These are phyloP conservation scores for Ophiostoma perfectum DNA, from an alignment of 2,329 filamentous ascomycete species.

Conservation along the genomic window DNA sequence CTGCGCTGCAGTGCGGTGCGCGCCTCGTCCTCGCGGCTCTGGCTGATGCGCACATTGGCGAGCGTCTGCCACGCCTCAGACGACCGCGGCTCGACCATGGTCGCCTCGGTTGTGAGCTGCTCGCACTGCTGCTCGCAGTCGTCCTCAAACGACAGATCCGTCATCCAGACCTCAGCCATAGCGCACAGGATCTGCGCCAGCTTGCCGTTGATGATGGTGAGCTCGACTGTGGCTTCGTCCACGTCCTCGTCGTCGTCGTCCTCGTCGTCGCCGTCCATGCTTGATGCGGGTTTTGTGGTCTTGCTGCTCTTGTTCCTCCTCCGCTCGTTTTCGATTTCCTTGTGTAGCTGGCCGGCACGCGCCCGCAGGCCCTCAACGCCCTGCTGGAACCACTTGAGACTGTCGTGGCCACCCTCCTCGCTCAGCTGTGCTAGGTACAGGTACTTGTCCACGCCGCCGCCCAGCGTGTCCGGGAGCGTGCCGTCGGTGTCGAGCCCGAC, in stretches of 20 bases:
- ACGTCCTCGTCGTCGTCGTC: constrained; percentile 21
- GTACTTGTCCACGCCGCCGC: constrained; percentile 89
- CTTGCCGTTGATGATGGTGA: constrained; percentile 64
- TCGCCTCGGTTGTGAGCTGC: constrained; percentile 80
- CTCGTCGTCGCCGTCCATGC: constrained; percentile 5
- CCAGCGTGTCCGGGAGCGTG: constrained; percentile 59
- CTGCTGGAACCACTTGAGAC: constrained; percentile 61
- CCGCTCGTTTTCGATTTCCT: constrained; percentile 4
- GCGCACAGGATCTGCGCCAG: constrained; percentile 89
- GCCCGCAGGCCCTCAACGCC: constrained; percentile 65
- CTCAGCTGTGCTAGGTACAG: constrained; percentile 89
- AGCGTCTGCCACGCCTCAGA: constrained; percentile 93
- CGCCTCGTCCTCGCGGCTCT: constrained; percentile 73
- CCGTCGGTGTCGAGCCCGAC: constrained; percentile 74
- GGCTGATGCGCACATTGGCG: constrained; percentile 88
- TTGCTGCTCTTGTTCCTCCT: neutral
- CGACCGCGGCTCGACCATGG: constrained; percentile 72
- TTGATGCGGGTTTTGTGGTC: neutral
- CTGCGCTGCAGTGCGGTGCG: constrained; percentile 71
- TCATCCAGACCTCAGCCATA: constrained; percentile 98
- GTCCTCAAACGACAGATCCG: constrained; percentile 86
- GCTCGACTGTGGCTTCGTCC: constrained; percentile 31
- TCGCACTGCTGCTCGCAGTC: constrained; percentile 89
- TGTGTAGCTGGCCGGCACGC: constrained; percentile 10
- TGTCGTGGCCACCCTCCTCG: constrained; percentile 61